phyloP scores from a whole-genome alignment of 176 grass and related monocot species.

The Alloteropsis semialata region DNA sequence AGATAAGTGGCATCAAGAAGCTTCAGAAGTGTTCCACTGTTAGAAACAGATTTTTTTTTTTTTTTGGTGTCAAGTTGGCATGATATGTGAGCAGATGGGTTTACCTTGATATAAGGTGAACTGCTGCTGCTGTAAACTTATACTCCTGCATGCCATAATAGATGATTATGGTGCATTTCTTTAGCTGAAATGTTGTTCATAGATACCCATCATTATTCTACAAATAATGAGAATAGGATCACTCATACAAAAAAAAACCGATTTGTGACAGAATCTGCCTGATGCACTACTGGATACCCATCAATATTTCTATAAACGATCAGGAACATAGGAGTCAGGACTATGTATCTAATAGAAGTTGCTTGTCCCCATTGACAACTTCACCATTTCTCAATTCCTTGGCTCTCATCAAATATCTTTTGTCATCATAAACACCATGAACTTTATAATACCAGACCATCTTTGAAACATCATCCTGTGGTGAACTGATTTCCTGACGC shows the following conservation, averaged over 20 bases:
- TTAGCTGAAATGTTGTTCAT: not conserved
- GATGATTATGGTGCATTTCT: not conserved
- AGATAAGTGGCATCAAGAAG: not conserved
- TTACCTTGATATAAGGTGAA: slow-evolving; percentile 29
- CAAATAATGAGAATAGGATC: not conserved
- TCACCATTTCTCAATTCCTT: slow-evolving; percentile 19
- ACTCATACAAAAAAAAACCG: slow-evolving; percentile 31
- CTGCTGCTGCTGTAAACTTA: not conserved
- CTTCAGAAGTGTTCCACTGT: not conserved
- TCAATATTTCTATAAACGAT: slow-evolving; percentile 15
- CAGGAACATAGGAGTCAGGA: slow-evolving; percentile 5
- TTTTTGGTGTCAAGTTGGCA: too few relatives aligned
- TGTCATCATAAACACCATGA: slow-evolving; percentile 73
- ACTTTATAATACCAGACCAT: slow-evolving; percentile 91
- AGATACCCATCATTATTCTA: slow-evolving; percentile 1
- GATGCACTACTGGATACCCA: not conserved
- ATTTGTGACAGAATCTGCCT: slow-evolving; percentile 1
- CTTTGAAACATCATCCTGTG: slow-evolving; percentile 72
- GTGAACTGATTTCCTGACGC: slow-evolving; percentile 58
- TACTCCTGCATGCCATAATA: slow-evolving; percentile 6
- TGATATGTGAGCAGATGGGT: not conserved
- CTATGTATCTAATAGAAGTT: slow-evolving; percentile 56
- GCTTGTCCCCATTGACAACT: slow-evolving; percentile 12
- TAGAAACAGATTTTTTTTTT: too few relatives aligned
- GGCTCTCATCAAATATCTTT: slow-evolving; percentile 19